phyloP scores from a whole-genome alignment of 768 basidiomycete genomes.

The Antrodiella citrinella region DNA sequence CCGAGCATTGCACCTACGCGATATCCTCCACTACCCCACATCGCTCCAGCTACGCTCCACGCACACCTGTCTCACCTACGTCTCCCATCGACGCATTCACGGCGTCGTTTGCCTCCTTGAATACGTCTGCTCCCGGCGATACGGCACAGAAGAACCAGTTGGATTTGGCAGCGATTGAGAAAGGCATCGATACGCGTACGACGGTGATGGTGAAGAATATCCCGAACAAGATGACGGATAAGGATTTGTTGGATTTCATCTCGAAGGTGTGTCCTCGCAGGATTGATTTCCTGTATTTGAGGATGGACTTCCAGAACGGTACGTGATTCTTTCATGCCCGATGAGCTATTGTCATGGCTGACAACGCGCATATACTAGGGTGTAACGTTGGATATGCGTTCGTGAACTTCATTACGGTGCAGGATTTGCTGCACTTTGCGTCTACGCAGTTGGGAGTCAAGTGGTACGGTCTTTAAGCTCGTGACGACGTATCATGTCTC shows the following conservation, averaged over 20 bases:
- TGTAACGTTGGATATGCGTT: conserved; percentile 82
- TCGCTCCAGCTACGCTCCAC: not conserved
- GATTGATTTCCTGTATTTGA: conserved; percentile 82
- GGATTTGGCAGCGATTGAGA: conserved; percentile 64
- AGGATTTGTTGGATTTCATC: conserved; percentile 61
- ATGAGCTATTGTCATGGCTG: not conserved
- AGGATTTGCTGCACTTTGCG: conserved; percentile 71
- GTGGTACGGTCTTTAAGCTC: no score
- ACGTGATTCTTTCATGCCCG: no score
- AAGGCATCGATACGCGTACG: conserved; percentile 70
- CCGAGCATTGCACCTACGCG: not conserved
- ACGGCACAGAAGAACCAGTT: conserved; percentile 53
- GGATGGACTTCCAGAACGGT: conserved; percentile 85
- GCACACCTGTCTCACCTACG: not conserved
- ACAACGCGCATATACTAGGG: no score
- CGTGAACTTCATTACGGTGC: conserved; percentile 79
- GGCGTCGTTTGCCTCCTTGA: not conserved
- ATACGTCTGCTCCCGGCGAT: not conserved
- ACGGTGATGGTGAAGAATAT: conserved; percentile 92
- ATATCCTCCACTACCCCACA: not conserved
- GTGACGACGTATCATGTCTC: no score
- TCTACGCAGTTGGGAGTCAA: conserved; percentile 68
- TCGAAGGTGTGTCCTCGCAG: conserved; percentile 62
- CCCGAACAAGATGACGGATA: conserved; percentile 85
- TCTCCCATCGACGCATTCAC: not conserved